Base-by-base conservation (phyloP, 2,329 filamentous ascomycete genomes). In the Botrytis sinoallii region DNA sequence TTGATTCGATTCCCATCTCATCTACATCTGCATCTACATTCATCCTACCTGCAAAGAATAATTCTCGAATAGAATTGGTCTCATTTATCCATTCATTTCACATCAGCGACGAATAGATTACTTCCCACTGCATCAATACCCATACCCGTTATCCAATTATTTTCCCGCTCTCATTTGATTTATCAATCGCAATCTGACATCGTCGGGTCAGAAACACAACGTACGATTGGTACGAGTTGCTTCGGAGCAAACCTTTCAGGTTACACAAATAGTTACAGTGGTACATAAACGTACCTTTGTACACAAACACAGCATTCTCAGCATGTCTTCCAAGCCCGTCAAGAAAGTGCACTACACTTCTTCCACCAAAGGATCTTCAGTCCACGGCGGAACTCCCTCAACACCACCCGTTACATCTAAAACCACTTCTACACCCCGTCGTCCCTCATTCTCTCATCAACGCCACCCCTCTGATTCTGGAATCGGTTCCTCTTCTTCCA, bases 261-360 rank as follows among this genome's bases (percentile, higher is more conserved):
- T 40, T 64, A 66, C 61, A 72, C 44, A 55, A 52, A 66, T 25
- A 32, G 40, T 71, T 61, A 64, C 69, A 20, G 40, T 71, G 57
- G 57, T 40, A 64, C 69, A 46, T 25, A 65, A 55, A 32, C 35
- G 65, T 71, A 48, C 44, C 18, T 25, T 40, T 38, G 60, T 64
- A 64, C 42, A 38, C 42, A 32, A 29, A 46, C 40, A 57, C 52
- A 57, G 5, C 52, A 57, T 57, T 14, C 4, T 44, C n/a, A 69
- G 20, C n/a, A 72, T 68, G 63, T 59, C 71, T n/a, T 72, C 71
- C 14, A 67, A 68, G 22, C 71, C 63, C 1, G 46, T 46, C 22
- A 72, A 68, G 25, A 72, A 72, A 22, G 71, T 72, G n/a, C 71
- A 69, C 38, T 72, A 72, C 52, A 69, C 71, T 25, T 35, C 71